phyloP scores from a whole-genome alignment of 495 filamentous ascomycete species.

The Cetradonia linearis region DNA sequence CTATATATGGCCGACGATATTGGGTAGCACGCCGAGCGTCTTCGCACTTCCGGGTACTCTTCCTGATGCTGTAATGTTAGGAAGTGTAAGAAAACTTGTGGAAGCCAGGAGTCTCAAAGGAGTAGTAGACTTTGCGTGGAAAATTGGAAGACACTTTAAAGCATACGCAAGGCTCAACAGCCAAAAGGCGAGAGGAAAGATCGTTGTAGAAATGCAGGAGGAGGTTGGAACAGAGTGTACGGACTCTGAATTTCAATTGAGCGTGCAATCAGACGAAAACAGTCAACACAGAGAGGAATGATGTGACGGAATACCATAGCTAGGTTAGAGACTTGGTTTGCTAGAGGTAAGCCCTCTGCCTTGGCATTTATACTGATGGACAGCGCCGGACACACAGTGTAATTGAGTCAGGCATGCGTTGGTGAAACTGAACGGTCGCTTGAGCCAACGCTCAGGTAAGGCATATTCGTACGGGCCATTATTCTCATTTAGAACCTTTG shows the following conservation, averaged over 20 bases:
- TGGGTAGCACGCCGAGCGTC: too few relatives aligned
- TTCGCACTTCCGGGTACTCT: not conserved
- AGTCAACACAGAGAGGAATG: not conserved
- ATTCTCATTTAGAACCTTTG: not conserved
- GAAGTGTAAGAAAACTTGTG: not conserved
- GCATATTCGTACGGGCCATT: not conserved
- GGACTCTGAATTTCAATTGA: not conserved
- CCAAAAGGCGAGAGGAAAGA: not conserved
- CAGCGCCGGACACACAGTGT: not conserved
- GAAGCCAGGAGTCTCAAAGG: not conserved
- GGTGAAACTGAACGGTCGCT: not conserved
- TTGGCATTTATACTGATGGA: not conserved
- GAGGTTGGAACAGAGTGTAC: not conserved
- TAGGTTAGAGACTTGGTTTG: not conserved
- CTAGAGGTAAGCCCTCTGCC: not conserved
- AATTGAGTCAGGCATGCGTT: not conserved
- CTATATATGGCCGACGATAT: conserved; percentile 32
- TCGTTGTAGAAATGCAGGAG: not conserved
- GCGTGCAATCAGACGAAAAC: not conserved
- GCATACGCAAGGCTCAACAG: not conserved
- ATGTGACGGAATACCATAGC: not conserved
- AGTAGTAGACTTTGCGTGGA: too few relatives aligned
- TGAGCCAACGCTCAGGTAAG: not conserved
- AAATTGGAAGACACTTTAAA: too few relatives aligned
- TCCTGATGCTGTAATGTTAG: not conserved